Percentiles rank a stretch among this genome's conserved stretches.
Evolutionary conservation across 768 basidiomycete species (phyloP).

Genomic region (Dentipellis sp.): DNA sequence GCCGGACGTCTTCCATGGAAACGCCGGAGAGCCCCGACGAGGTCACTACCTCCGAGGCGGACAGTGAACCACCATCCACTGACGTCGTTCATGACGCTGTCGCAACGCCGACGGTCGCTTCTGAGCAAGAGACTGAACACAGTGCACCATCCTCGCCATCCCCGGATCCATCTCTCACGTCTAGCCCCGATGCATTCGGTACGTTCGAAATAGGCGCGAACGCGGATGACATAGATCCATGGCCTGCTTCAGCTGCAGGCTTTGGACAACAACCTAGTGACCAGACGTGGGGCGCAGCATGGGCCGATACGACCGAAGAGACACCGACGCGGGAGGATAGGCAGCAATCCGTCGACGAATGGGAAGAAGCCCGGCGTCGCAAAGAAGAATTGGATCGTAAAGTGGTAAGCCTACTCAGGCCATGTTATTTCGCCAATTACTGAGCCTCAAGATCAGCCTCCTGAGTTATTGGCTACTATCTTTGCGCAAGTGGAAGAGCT

Average conservation of each 20-base stretch:
- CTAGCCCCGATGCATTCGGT: constrained; percentile 47
- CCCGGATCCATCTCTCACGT: constrained; percentile 15
- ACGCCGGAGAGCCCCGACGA: not conserved
- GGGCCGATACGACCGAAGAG: constrained; percentile 12
- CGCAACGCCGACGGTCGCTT: no score
- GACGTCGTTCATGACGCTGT: not conserved
- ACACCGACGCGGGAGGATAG: constrained; percentile 11
- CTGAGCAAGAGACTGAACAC: not conserved
- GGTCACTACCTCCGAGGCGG: not conserved
- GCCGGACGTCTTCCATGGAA: not conserved
- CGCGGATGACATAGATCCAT: constrained; percentile 25
- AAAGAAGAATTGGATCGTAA: constrained; percentile 52
- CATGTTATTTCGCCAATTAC: constrained; percentile 5
- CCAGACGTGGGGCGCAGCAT: constrained; percentile 24
- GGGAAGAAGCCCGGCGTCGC: constrained; percentile 51
- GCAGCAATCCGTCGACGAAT: constrained; percentile 42
- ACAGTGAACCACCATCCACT: not conserved
- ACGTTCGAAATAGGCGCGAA: constrained; percentile 45
- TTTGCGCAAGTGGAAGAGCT: constrained; percentile 45
- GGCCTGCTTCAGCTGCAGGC: constrained; percentile 20
- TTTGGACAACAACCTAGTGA: constrained; percentile 11
- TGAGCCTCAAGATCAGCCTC: constrained; percentile 37
- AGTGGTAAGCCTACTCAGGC: constrained; percentile 41
- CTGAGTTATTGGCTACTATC: constrained; percentile 52
- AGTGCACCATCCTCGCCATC: not conserved